Evolutionary conservation across 2,329 filamentous ascomycete genomes (phyloP).

Genomic region (Penicillium hesseltinei): DNA sequence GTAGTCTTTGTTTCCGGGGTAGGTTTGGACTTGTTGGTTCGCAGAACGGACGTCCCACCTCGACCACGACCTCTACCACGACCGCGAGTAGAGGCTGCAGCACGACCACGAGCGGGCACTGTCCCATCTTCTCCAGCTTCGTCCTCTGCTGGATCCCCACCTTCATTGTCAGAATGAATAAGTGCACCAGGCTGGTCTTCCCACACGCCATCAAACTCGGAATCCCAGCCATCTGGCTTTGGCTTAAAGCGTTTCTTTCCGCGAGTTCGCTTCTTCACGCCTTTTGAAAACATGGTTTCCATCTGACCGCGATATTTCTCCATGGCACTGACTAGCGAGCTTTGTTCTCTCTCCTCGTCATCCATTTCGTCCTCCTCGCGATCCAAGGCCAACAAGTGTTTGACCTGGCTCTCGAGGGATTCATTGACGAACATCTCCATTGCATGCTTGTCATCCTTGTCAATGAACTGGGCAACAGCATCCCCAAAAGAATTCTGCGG

Average conservation of each 20-base stretch:
- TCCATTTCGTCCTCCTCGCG: slow-evolving; percentile 69
- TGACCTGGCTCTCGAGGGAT: slow-evolving; percentile 67
- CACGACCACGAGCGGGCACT: slow-evolving; percentile 27
- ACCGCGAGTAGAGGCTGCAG: slow-evolving; percentile 45
- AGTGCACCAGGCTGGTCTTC: slow-evolving; percentile 71
- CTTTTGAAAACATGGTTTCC: slow-evolving; percentile 69
- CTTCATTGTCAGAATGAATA: slow-evolving; percentile 52
- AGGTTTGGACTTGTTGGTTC: slow-evolving; percentile 32
- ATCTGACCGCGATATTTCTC: slow-evolving; percentile 67
- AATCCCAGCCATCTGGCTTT: slow-evolving; percentile 79
- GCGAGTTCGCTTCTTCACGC: slow-evolving; percentile 55
- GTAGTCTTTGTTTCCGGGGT: slow-evolving; percentile 26
- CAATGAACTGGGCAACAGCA: slow-evolving; percentile 86
- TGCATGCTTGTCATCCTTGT: slow-evolving; percentile 91
- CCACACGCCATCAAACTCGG: slow-evolving; percentile 85
- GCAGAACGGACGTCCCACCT: slow-evolving; percentile 41
- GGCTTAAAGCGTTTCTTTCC: slow-evolving; percentile 65
- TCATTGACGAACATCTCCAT: slow-evolving; percentile 79
- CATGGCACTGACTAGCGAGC: slow-evolving; percentile 71
- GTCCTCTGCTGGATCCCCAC: slow-evolving; percentile 47
- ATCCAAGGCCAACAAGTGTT: slow-evolving; percentile 65
- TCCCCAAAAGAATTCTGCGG: slow-evolving; percentile 92
- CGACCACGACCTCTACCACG: slow-evolving; percentile 48
- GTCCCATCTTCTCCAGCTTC: slow-evolving; percentile 50
- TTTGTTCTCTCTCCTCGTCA: slow-evolving; percentile 64